Conservation (phyloP, 2,329 filamentous ascomycete genomes). For the Fusarium concolor region DNA sequence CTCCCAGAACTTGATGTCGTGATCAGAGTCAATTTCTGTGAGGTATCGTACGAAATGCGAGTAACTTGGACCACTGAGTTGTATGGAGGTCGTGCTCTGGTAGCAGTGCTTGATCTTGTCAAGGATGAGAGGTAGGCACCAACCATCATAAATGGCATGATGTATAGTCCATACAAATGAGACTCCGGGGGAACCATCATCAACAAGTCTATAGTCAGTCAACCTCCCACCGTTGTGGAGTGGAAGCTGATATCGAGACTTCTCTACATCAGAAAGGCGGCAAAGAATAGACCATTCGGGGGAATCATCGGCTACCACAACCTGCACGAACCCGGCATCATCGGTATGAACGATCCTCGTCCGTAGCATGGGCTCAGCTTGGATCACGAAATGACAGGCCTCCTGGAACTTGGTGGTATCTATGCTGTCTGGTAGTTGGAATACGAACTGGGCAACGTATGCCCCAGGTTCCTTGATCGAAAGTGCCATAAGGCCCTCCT, state of each 20-base stretch:
- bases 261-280: neutral
- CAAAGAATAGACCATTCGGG: conserved; percentile 20
- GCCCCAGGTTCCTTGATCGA: conserved; percentile 31
- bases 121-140: conserved; percentile 41
- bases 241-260: conserved; percentile 15
- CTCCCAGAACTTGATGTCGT: conserved; percentile 34
- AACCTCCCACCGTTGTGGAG: conserved; percentile 25
- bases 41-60: conserved; percentile 31
- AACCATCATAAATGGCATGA: conserved; percentile 47
- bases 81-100: neutral
- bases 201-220: conserved; percentile 8
- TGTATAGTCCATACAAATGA: conserved; percentile 46
- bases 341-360: conserved; percentile 40
- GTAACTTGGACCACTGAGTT: conserved; percentile 16
- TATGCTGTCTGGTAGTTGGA: conserved; percentile 14
- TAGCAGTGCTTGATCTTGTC: conserved; percentile 40
- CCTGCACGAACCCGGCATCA: conserved; percentile 33
- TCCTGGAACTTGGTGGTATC: conserved; percentile 25
- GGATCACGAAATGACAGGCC: conserved; percentile 25
- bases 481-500: conserved; percentile 42
- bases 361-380: conserved; percentile 25
- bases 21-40: neutral
- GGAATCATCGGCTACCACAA: conserved; percentile 18
- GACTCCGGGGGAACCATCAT: neutral
- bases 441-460: conserved; percentile 40